A percentile compares a stretch with the other conserved stretches of the same genome.
phyloP scores from a whole-genome alignment of 331 rosid genomes.

The Quercus lobata region DNA sequence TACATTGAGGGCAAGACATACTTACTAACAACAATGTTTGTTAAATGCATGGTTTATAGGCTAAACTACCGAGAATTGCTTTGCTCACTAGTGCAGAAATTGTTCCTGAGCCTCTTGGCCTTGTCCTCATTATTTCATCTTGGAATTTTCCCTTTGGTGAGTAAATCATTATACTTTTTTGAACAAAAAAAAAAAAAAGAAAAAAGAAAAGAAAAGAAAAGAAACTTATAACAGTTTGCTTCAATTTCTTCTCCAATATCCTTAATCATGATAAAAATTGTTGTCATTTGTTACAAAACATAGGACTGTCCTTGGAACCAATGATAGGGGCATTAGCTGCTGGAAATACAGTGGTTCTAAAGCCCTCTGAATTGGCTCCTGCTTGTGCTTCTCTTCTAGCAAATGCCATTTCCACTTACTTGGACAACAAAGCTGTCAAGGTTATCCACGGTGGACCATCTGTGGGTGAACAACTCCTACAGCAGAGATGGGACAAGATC shows the following conservation, averaged over 20 bases:
- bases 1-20: background rate
- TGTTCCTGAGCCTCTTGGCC: constrained; percentile 72
- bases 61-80: constrained; percentile 60
- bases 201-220: background rate
- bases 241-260: background rate
- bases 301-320: constrained; percentile 78
- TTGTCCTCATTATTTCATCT: constrained; percentile 63
- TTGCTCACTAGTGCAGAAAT: constrained; percentile 59
- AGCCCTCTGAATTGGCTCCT: constrained; percentile 67
- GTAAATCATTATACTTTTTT: background rate
- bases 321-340: constrained; percentile 77
- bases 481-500: constrained; percentile 62
- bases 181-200: background rate
- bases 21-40: background rate
- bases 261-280: background rate
- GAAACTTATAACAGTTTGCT: background rate
- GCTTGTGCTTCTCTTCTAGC: constrained; percentile 46
- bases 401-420: constrained; percentile 30
- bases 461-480: constrained; percentile 43
- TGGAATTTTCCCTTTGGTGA: constrained; percentile 86
- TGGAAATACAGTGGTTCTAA: constrained; percentile 55
- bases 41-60: constrained; percentile 29
- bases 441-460: constrained; percentile 58
- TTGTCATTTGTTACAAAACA: background rate
- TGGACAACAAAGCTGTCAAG: constrained; percentile 51